phyloP scores from a whole-genome alignment of 805 yeast species.

The Teunomyces gatunensis region DNA sequence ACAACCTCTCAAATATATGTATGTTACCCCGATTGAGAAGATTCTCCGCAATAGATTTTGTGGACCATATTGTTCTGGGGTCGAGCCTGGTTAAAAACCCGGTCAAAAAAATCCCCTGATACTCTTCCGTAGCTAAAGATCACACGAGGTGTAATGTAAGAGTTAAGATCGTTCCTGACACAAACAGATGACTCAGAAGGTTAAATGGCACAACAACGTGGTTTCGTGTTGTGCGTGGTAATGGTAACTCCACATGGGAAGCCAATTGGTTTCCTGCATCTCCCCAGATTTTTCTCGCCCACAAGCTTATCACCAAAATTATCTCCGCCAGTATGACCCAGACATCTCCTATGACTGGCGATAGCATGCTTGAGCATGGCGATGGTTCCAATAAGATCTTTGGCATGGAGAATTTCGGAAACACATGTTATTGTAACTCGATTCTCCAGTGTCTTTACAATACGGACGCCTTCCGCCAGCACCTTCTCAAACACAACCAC shows the following conservation, averaged over 20 bases:
- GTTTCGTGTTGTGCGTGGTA: too few relatives aligned
- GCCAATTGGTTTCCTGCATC: not conserved
- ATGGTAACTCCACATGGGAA: not conserved
- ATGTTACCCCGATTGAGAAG: too few relatives aligned
- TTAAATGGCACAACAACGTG: too few relatives aligned
- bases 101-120: too few relatives aligned
- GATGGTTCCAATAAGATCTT: conserved; percentile 68
- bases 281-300: not conserved
- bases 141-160: too few relatives aligned
- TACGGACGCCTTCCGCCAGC: conserved; percentile 64
- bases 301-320: not conserved
- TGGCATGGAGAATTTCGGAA: conserved; percentile 84
- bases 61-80: too few relatives aligned
- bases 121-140: too few relatives aligned
- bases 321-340: not conserved
- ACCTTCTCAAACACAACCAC: conserved; percentile 32
- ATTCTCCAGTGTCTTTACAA: conserved; percentile 85
- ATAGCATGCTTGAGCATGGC: conserved; percentile 33
- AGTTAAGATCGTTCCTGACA: too few relatives aligned
- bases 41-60: too few relatives aligned
- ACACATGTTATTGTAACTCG: conserved; percentile 93
- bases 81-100: too few relatives aligned
- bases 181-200: too few relatives aligned
- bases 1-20: too few relatives aligned
- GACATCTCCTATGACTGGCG: not conserved